Evolutionary conservation across 2,329 filamentous ascomycete species (phyloP).

Genomic region (Exophiala calicioides): DNA sequence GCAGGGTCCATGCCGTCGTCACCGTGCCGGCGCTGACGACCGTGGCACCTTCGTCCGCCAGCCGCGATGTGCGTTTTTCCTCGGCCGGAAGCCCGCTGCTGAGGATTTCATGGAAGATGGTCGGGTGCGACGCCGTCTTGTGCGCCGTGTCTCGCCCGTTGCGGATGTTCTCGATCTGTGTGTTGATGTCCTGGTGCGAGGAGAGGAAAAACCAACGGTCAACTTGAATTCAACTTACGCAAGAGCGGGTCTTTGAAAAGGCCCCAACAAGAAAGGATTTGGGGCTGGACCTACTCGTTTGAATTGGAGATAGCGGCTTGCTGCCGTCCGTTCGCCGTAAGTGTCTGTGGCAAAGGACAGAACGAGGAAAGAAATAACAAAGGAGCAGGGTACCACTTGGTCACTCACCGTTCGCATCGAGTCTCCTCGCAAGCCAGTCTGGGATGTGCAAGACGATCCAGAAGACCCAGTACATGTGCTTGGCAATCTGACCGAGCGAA

Average conservation of each 20-base stretch:
- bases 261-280: no score
- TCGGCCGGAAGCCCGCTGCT: slow-evolving; percentile 15
- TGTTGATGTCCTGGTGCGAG: slow-evolving; percentile 4
- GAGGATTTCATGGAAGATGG: slow-evolving; percentile 25
- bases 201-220: background rate
- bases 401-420: slow-evolving; percentile 8
- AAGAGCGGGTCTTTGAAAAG: no score
- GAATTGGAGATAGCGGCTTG: slow-evolving; percentile 10
- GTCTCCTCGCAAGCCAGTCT: slow-evolving; percentile 6
- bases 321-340: background rate
- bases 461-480: slow-evolving; percentile 15
- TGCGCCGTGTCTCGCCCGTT: background rate
- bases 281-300: slow-evolving; percentile 9
- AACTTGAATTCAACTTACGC: no score
- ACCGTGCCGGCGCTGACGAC: slow-evolving; percentile 19
- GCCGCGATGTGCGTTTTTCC: slow-evolving; percentile 21
- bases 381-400: no score
- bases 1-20: slow-evolving; percentile 20
- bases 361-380: no score
- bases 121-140: slow-evolving; percentile 12
- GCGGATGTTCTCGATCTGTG: slow-evolving; percentile 5
- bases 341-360: background rate
- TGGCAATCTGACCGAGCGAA: slow-evolving; percentile 11
- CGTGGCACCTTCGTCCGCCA: slow-evolving; percentile 19
- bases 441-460: slow-evolving; percentile 12